phyloP scores from a whole-genome alignment of 2,329 filamentous ascomycete genomes.

The Penicillium frequentans region DNA sequence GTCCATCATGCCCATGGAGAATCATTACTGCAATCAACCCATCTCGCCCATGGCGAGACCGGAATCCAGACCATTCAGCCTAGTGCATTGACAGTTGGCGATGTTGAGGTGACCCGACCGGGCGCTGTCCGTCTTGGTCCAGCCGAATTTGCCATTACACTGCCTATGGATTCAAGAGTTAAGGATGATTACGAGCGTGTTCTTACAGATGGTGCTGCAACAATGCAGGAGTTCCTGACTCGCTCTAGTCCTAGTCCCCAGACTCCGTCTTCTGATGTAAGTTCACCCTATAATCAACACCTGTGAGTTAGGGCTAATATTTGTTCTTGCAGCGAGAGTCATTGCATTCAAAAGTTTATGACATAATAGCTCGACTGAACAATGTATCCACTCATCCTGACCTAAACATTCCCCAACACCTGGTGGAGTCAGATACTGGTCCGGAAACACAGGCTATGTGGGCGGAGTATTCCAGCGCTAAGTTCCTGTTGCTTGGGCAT shows the following conservation, averaged over 20 bases:
- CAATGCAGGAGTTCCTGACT: slow-evolving; percentile 31
- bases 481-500: slow-evolving; percentile 47
- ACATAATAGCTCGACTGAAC: slow-evolving; percentile 38
- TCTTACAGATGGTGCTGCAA: slow-evolving; percentile 28
- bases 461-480: slow-evolving; percentile 49
- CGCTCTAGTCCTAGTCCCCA: slow-evolving; percentile 15
- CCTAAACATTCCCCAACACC: slow-evolving; percentile 41
- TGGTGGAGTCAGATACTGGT: slow-evolving; percentile 34
- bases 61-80: slow-evolving; percentile 39
- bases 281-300: background rate
- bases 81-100: slow-evolving; percentile 33
- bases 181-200: slow-evolving; percentile 44
- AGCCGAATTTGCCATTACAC: slow-evolving; percentile 41
- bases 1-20: slow-evolving; percentile 24
- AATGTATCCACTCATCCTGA: slow-evolving; percentile 48
- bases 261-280: slow-evolving; percentile 27
- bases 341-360: slow-evolving; percentile 32
- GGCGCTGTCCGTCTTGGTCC: slow-evolving; percentile 39
- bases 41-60: slow-evolving; percentile 22
- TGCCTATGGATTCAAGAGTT: slow-evolving; percentile 46
- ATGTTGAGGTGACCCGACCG: slow-evolving; percentile 25
- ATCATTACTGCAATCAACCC: slow-evolving; percentile 27
- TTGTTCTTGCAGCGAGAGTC: slow-evolving; percentile 20
- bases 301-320: slow-evolving; percentile 11
- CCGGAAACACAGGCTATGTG: slow-evolving; percentile 42